Evolutionary conservation across 2,329 filamentous ascomycete species (phyloP), one percentile per base, ranked within the genome.

Genomic region (Aureobasidium sp.): DNA sequence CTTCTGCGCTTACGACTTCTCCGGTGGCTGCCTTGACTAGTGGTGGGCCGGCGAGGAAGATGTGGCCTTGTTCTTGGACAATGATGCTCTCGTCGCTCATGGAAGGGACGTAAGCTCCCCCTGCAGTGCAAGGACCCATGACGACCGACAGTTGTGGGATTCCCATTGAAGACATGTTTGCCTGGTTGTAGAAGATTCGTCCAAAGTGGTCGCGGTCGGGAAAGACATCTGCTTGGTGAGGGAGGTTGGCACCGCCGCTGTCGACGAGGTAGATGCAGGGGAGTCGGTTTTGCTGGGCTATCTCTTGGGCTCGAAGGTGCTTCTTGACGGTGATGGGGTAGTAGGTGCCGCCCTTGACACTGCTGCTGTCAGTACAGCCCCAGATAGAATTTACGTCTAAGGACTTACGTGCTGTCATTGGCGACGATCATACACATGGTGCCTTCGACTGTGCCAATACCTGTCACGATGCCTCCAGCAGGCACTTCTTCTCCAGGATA

Each of bases 71-170:
- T 58, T 92, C 88, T 71, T 91, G 86, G 42, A 97, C 94, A 66
- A 99, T 97, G 75, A 99, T 97, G 72, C 86, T 91, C 80, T 97
- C 94, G 73, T 97, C 94, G 64, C 89, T 93, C 93, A 99, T 97
- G 70, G 90, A 91, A 12, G 93, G 93, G 12, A 97, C 92, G 73
- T 99, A 97, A 27, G 93, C 93, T 52, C 93, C 93, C 56, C 93
- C 93, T 1, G 93, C 93, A 0, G 94, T 99, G 77, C 94, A 99
- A 47, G 93, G 90, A 0, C 93, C 93, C 93, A 99, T 97, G 51
- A 99, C 93, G 2, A 97, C 91, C 11, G 90, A 87, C 68, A 99
- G 89, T 72, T 97, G 93, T 1, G 93, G 93, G 65, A 97, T 96
- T 5, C 91, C 91, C 67, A 87, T 78, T 1, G 88, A 84, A 68